These are phyloP conservation scores for Tympanopsis confertula DNA, from an alignment of 2,329 filamentous ascomycete genomes.

Conservation along the genomic window DNA sequence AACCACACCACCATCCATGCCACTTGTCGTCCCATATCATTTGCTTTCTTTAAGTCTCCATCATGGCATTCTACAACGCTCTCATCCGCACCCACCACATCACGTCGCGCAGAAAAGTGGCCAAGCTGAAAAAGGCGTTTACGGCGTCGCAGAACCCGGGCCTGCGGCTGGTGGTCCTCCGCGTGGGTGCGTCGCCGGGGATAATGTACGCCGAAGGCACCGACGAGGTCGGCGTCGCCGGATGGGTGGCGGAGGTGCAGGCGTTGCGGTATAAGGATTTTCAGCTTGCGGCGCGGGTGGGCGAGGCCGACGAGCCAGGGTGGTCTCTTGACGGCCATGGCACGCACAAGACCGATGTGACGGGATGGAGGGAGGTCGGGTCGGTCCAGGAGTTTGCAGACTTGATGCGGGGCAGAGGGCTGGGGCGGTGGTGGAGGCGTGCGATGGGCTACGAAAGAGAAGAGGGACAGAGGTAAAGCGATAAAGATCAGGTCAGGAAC, in stretches of 20 bases:
- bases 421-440: conserved; percentile 54
- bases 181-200: conserved; percentile 58
- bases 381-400: conserved; percentile 53
- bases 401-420: conserved; percentile 45
- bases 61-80: conserved; percentile 28
- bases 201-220: conserved; percentile 67
- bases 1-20: too few species aligned
- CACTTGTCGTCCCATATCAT: too few species aligned
- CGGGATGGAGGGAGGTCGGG: conserved; percentile 39
- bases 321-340: too few species aligned
- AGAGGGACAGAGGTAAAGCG: too few species aligned
- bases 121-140: conserved; percentile 37
- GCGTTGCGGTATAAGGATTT: conserved; percentile 63
- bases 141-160: too few species aligned
- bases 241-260: conserved; percentile 56
- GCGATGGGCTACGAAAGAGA: conserved; percentile 61
- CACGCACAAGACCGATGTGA: too few species aligned
- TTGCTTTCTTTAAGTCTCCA: too few species aligned
- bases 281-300: conserved; percentile 45
- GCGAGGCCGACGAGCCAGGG: too few species aligned
- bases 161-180: conserved; percentile 55
- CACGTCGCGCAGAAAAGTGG: conserved; percentile 65
- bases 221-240: conserved; percentile 36
- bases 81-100: conserved; percentile 73
- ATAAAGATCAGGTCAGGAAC: too few species aligned